Conservation (phyloP, 1,284 basidiomycete species). For the Naganishia cerealis region DNA sequence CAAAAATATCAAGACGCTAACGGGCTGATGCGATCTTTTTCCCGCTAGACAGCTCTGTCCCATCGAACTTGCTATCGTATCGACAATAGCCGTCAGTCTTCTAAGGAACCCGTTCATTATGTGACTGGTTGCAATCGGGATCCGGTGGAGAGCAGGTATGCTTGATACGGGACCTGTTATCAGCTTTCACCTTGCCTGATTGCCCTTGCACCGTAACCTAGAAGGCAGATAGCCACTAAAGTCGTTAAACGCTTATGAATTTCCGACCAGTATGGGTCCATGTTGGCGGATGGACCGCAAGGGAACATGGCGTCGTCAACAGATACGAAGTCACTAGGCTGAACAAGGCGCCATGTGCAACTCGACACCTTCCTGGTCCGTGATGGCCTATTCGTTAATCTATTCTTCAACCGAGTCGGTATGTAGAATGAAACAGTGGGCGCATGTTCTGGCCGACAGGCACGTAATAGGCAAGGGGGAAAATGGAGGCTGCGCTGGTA, state of each 20-base stretch:
- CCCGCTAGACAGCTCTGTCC: conserved; percentile 1
- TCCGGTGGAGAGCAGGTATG: not conserved
- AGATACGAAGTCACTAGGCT: not conserved
- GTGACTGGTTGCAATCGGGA: too few relatives aligned
- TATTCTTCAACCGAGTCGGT: not conserved
- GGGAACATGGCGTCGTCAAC: not conserved
- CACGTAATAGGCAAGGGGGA: not conserved
- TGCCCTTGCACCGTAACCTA: not conserved
- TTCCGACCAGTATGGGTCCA: not conserved
- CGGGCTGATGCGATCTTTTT: conserved; percentile 17
- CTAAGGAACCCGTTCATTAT: not conserved
- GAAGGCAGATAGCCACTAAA: not conserved
- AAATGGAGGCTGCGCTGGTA: too few relatives aligned
- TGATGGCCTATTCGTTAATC: not conserved
- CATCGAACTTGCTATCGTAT: not conserved
- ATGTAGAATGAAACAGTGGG: not conserved
- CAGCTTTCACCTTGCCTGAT: conserved; percentile 2
- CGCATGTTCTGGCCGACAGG: not conserved
- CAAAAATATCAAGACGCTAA: conserved; percentile 25
- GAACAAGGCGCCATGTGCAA: not conserved
- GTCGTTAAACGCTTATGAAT: not conserved
- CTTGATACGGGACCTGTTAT: not conserved
- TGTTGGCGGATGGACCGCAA: not conserved
- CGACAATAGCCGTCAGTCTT: not conserved
- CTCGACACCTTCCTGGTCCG: not conserved